Base-by-base conservation (phyloP, 441 rosid species). In the Pelargonium citronellum region DNA sequence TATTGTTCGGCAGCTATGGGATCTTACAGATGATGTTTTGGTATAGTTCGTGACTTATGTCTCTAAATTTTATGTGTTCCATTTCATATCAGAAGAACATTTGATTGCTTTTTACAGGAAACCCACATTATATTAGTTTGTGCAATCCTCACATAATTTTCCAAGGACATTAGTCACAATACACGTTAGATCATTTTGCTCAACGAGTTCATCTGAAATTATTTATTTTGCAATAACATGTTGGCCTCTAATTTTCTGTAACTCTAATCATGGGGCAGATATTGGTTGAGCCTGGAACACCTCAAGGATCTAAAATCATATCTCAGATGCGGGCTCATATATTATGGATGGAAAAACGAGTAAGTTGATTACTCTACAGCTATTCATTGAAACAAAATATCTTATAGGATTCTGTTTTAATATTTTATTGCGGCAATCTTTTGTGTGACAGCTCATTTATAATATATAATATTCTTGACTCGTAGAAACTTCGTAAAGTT, bases 341-440 rank as follows among this genome's bases (percentile, higher is more conserved):
- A 84, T 73, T 94, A 69, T 91, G 99, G 99, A 86, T 94, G 96
- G 99, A 94, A 79, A 84, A 86, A 64, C 84, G 99, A 77, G 99
- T 91, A 80, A 51, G 81, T 66, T 67, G 41, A 41, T 53, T 44
- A 9, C 67, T 16, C 9, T 30, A 7, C 65, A 22, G 47, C 62
- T 9, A 44, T 67, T 53, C 7, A 70, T 66, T 7, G 57, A 63
- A 22, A 24, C 27, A 10, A 64, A 7, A 3, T 64, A 24, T 27
- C 5, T 64, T 39, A 4, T 10, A 27, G 6, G n/a, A 46, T 68
- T 60, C 43, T 47, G 27, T n/a, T 27, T 55, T 37, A 53, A 43
- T 72, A 41, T 27, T 20, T 10, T 39, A 20, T 15, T 11, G 17
- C 2, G 64, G 4, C 30, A 51, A 7, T 43, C 2, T 51, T 19